phyloP scores from a whole-genome alignment of 2,329 filamentous ascomycete genomes.

The Sarocladium brachiariae region DNA sequence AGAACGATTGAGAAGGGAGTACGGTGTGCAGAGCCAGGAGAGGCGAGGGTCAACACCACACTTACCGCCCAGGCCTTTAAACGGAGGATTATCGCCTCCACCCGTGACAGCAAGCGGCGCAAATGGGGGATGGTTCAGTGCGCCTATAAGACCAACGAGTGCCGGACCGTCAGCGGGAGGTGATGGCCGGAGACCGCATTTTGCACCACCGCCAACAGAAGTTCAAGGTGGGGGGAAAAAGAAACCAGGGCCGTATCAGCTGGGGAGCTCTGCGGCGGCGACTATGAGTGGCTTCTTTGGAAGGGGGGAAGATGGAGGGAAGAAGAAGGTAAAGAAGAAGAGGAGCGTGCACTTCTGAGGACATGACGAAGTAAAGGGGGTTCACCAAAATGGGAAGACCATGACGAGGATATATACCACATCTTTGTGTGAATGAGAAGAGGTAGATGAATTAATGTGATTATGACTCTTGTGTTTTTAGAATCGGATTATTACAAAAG shows the following conservation, averaged over 20 bases:
- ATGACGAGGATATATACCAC: too few species aligned
- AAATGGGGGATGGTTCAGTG: conserved; percentile 4
- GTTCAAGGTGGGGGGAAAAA: conserved; percentile 15
- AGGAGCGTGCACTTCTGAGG: conserved; percentile 39
- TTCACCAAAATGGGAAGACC: too few species aligned
- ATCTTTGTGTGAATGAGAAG: background rate
- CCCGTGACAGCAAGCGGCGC: conserved; percentile 11
- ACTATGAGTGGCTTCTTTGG: conserved; percentile 39
- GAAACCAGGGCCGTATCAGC: conserved; percentile 23
- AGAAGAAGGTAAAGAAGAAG: conserved; percentile 40
- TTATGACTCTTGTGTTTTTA: background rate
- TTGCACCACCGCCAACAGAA: conserved; percentile 1
- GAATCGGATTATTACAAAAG: background rate
- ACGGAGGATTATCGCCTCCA: conserved; percentile 20
- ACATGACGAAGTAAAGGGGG: too few species aligned
- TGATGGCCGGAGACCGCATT: background rate
- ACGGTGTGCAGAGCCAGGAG: conserved; percentile 49
- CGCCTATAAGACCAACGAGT: conserved; percentile 41
- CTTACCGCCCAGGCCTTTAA: conserved; percentile 26
- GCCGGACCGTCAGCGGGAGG: conserved; percentile 31
- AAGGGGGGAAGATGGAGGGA: conserved; percentile 14
- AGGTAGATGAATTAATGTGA: conserved; percentile 1
- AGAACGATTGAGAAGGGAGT: conserved; percentile 64
- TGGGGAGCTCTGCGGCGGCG: conserved; percentile 30
- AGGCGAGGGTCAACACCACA: conserved; percentile 22